Conservation (phyloP, 768 basidiomycete species). For the Fistulinella prunicolor region DNA sequence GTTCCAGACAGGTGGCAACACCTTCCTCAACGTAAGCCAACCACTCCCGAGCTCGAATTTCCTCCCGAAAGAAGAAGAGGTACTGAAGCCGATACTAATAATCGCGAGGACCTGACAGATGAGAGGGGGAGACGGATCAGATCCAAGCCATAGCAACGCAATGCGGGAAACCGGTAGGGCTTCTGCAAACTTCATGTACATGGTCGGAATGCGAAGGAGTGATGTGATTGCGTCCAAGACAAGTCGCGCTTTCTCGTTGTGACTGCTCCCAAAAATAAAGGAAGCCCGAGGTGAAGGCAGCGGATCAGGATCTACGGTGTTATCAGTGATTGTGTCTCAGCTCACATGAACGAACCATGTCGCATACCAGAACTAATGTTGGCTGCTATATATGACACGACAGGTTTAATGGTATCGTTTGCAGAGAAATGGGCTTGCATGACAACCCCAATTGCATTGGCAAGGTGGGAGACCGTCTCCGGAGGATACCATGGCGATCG, state of each 20-base stretch:
- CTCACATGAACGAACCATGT: background rate
- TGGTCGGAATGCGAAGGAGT: conserved; percentile 52
- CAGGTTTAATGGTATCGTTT: conserved; percentile 77
- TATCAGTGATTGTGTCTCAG: background rate
- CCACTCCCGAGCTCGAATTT: conserved; percentile 87
- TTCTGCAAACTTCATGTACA: conserved; percentile 68
- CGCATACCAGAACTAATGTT: conserved; percentile 65
- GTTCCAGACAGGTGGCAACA: conserved; percentile 71
- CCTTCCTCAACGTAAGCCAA: conserved; percentile 70
- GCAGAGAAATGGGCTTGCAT: conserved; percentile 66
- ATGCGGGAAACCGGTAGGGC: conserved; percentile 78
- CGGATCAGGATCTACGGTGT: conserved; percentile 1
- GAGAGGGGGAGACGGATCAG: conserved; percentile 60
- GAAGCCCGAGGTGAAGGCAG: conserved; percentile 14
- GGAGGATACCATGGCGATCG: conserved; percentile 74
- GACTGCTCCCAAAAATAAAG: conserved; percentile 23
- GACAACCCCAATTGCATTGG: conserved; percentile 59
- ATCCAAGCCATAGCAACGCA: conserved; percentile 74
- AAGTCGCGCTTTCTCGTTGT: conserved; percentile 57
- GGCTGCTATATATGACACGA: conserved; percentile 82
- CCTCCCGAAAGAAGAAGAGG: conserved; percentile 62
- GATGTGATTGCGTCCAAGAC: conserved; percentile 65
- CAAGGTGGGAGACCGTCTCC: conserved; percentile 45
- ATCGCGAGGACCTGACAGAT: conserved; percentile 59
- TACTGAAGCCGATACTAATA: conserved; percentile 51